Conservation (phyloP, 1,284 basidiomycete genomes). For the Pyrrhoderma noxium region DNA sequence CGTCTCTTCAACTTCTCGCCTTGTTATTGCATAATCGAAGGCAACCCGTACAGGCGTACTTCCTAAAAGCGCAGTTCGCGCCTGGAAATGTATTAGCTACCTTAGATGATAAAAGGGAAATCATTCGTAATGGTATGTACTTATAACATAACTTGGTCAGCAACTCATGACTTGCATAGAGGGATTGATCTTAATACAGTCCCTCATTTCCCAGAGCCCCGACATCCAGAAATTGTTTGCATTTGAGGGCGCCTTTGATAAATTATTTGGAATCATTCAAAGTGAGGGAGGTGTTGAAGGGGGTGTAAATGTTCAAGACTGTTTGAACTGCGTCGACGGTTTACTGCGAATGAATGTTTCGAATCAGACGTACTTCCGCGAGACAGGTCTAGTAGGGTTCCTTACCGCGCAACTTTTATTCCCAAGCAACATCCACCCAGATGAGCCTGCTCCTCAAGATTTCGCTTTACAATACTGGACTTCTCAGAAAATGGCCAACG, state of each 20-base stretch:
- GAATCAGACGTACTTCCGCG: conserved; percentile 98
- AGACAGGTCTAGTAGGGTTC: conserved; percentile 78
- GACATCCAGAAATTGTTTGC: conserved; percentile 97
- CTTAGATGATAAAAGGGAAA: conserved; percentile 76
- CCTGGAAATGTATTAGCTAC: conserved; percentile 64
- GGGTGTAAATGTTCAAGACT: conserved; percentile 82
- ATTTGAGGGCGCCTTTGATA: conserved; percentile 96
- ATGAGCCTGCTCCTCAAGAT: conserved; percentile 74
- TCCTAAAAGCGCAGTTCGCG: conserved; percentile 77
- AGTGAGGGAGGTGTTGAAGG: conserved; percentile 91
- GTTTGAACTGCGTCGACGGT: conserved; percentile 77
- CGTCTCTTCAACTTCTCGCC: conserved; percentile 79
- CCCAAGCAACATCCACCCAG: conserved; percentile 57
- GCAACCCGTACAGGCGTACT: conserved; percentile 78
- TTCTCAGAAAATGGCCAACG: conserved; percentile 79
- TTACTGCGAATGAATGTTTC: conserved; percentile 90
- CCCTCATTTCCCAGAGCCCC: conserved; percentile 78
- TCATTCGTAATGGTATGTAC: conserved; percentile 71
- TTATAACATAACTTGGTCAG: conserved; percentile 22
- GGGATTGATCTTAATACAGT: conserved; percentile 77
- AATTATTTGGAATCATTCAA: conserved; percentile 83
- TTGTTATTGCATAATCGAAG: conserved; percentile 76
- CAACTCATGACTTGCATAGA: conserved; percentile 38
- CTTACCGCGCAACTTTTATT: conserved; percentile 77
- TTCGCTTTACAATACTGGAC: conserved; percentile 98